A percentile compares a stretch with the other conserved stretches of the same genome.
These are phyloP conservation scores for Ogataea sp. DNA, from an alignment of 805 yeast species.

Conservation along the genomic window DNA sequence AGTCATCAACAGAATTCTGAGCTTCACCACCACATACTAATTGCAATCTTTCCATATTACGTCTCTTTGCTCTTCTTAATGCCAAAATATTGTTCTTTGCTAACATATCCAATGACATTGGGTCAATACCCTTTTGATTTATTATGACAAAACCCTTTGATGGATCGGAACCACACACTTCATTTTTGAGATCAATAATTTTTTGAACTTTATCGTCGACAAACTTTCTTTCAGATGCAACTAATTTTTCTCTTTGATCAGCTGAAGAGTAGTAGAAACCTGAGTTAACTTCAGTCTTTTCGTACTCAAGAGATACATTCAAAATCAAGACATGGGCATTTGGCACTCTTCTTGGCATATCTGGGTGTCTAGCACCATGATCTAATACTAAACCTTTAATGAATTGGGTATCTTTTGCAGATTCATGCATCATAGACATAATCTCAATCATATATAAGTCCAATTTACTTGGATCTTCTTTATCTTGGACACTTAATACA, in stretches of 20 bases:
- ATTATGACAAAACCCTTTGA: slow-evolving; percentile 83
- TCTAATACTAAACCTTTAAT: slow-evolving; percentile 88
- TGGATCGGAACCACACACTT: slow-evolving; percentile 73
- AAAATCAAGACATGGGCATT: slow-evolving; percentile 82
- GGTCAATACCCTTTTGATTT: slow-evolving; percentile 98
- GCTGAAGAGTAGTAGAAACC: slow-evolving; percentile 92
- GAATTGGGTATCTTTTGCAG: slow-evolving; percentile 75
- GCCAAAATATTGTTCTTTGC: slow-evolving; percentile 93
- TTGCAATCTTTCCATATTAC: slow-evolving; percentile 98
- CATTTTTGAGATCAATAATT: slow-evolving; percentile 87
- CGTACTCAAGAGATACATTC: slow-evolving; percentile 93
- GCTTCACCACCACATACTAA: slow-evolving; percentile 96
- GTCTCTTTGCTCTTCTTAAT: slow-evolving; percentile 93
- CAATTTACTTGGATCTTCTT: slow-evolving; percentile 32
- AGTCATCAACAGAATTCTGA: slow-evolving; percentile 93
- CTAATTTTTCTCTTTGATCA: slow-evolving; percentile 92
- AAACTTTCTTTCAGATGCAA: slow-evolving; percentile 85
- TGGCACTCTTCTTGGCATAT: slow-evolving; percentile 85
- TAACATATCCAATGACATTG: slow-evolving; percentile 89
- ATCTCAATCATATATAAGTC: slow-evolving; percentile 97
- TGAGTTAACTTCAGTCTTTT: slow-evolving; percentile 94
- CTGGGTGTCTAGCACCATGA: slow-evolving; percentile 99
- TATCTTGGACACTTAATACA: slow-evolving; percentile 64
- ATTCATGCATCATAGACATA: slow-evolving; percentile 95
- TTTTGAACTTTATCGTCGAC: slow-evolving; percentile 90